Evolutionary conservation across 208 protist genomes (phyloP), one percentile per base, ranked within the genome.

Genomic region (Strigomonas culicis): DNA sequence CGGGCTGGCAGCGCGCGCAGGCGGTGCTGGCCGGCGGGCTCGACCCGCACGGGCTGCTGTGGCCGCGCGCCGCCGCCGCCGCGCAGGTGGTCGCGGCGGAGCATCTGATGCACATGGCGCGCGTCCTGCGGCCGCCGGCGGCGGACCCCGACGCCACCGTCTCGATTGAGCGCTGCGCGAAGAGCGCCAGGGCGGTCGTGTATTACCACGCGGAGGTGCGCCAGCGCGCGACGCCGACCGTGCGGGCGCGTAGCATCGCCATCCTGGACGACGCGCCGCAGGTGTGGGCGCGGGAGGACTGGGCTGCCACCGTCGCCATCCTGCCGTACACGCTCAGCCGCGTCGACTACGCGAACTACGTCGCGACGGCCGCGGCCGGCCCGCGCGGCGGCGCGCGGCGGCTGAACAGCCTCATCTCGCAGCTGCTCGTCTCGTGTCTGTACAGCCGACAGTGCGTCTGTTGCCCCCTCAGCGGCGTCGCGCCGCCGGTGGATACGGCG

Each of bases 221-320:
- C 15, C 39, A 44, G 39, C 39, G 39, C 8, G 11, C 8, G 39
- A 4, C 8, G 39, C 39, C 27, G 51, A 59, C 0, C 6, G 15
- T 17, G 49, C 19, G 2, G 24, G 36, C n/a, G 34, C 17, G 19
- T 8, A 15, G 2, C 17, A 72, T 94, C 13, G 84, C 78, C 2
- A 72, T 92, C 28, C 61, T 94, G 17, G 88, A 94, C 64, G 88
- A 94, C 65, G 56, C 77, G 0, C 82, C 84, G 34, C 88, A 92
- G 47, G 78, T 89, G 36, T 94, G 88, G 85, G 56, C 24, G 19
- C 62, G 74, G 58, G 55, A 36, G 24, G 88, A 94, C 63, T 94
- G 88, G 88, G 73, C 58, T 10, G 70, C 65, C 63, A 88, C 82
- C 10, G 79, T 92, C 7, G 36, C 66, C 47, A 67, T 92, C 56